Conservation (phyloP, 1,139 yeast genomes). For the Debaryomyces coudertii region DNA sequence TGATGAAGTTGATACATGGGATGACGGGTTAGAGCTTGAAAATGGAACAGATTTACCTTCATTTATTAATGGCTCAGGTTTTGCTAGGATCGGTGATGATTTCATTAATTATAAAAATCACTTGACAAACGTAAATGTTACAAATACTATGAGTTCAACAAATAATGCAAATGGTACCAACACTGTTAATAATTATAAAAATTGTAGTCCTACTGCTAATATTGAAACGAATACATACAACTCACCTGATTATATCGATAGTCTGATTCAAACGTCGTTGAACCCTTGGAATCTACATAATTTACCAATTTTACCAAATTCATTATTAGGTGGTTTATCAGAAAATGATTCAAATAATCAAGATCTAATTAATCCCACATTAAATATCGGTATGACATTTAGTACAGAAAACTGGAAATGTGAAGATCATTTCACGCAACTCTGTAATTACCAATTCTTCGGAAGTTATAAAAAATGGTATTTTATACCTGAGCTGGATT, state of each 20-base stretch:
- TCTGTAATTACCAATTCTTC: slow-evolving; percentile 65
- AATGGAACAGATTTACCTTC: slow-evolving; percentile 31
- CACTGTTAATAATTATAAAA: slow-evolving; percentile 6
- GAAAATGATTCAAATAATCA: slow-evolving; percentile 47
- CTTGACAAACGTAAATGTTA: slow-evolving; percentile 18
- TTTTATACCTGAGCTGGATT: slow-evolving; percentile 71
- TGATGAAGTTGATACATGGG: slow-evolving; percentile 11
- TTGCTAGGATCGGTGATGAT: slow-evolving; percentile 31
- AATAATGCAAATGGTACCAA: slow-evolving; percentile 10
- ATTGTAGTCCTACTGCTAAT: slow-evolving; percentile 3
- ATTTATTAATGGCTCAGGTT: slow-evolving; percentile 29
- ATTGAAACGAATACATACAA: slow-evolving; percentile 26
- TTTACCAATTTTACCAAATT: slow-evolving; percentile 58
- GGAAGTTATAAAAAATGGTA: slow-evolving; percentile 82
- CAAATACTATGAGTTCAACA: slow-evolving; percentile 15
- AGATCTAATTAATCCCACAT: slow-evolving; percentile 33
- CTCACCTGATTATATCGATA: slow-evolving; percentile 25
- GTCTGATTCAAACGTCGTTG: slow-evolving; percentile 28
- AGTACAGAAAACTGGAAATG: slow-evolving; percentile 73
- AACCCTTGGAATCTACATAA: slow-evolving; percentile 76
- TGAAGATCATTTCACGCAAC: slow-evolving; percentile 76
- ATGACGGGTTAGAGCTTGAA: slow-evolving; percentile 36
- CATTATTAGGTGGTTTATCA: slow-evolving; percentile 46
- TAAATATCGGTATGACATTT: slow-evolving; percentile 63
- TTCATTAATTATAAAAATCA: slow-evolving; percentile 26